phyloP scores from a whole-genome alignment of 2,329 filamentous ascomycete species.

The Raffaelea ambrosiae region DNA sequence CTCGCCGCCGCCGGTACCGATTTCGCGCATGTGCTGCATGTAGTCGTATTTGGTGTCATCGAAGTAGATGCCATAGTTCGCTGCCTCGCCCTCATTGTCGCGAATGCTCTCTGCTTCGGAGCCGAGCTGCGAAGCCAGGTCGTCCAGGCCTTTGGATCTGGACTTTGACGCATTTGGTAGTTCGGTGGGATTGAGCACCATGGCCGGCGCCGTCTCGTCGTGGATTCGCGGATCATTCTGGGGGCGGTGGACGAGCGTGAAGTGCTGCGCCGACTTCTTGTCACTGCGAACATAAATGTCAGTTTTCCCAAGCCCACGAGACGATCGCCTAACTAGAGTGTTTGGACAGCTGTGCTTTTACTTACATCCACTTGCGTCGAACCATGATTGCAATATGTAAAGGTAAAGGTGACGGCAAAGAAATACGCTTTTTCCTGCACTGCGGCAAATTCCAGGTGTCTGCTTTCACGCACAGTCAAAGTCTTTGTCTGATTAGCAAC shows the following conservation, averaged over 20 bases:
- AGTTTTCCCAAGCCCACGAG: constrained; percentile 14
- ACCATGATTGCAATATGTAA: constrained; percentile 7
- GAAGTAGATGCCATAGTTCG: constrained; percentile 86
- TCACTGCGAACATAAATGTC: constrained; percentile 35
- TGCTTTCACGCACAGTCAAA: no score
- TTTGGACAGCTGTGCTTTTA: constrained; percentile 4
- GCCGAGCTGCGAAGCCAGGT: constrained; percentile 70
- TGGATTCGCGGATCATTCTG: constrained; percentile 97
- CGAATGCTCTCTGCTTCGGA: constrained; percentile 57
- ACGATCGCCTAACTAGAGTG: no score
- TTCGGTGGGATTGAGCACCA: constrained; percentile 71
- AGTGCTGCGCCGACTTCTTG: constrained; percentile 90
- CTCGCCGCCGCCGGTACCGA: constrained; percentile 66
- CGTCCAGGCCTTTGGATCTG: constrained; percentile 63
- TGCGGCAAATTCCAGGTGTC: no score
- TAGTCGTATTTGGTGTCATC: constrained; percentile 97
- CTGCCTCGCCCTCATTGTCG: constrained; percentile 91
- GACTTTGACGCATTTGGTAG: constrained; percentile 39
- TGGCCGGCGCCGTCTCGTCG: constrained; percentile 78
- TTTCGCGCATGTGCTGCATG: constrained; percentile 95
- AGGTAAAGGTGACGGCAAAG: neutral
- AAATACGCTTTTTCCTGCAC: no score
- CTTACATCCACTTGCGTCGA: constrained; percentile 26
- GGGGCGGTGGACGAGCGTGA: constrained; percentile 87
- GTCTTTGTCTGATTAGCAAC: no score